A percentile compares a stretch with the other conserved stretches of the same genome.
phyloP scores from a whole-genome alignment of 2,329 filamentous ascomycete species.

The Trichoderma arundinaceum region DNA sequence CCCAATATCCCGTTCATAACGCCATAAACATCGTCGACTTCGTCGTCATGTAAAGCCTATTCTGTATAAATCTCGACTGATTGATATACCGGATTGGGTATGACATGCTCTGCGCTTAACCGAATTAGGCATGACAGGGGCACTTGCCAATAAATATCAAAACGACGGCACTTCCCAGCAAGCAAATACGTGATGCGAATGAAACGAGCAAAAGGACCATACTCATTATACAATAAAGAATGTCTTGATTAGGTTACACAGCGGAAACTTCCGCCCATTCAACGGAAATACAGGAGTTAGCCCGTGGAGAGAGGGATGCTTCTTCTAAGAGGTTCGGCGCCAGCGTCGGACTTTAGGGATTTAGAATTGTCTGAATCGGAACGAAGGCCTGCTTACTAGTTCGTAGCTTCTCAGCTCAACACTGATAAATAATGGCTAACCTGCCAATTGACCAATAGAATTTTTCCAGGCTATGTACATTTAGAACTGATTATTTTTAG shows the following conservation, averaged over 20 bases:
- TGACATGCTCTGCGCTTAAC: neutral
- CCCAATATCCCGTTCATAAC: neutral
- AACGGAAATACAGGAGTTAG: too few relatives aligned
- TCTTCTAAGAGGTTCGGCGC: too few relatives aligned
- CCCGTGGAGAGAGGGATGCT: too few relatives aligned
- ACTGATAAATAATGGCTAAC: neutral
- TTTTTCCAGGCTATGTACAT: neutral
- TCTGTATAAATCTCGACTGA: neutral
- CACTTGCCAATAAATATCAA: neutral
- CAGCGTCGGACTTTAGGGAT: neutral
- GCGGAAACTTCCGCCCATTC: too few relatives aligned
- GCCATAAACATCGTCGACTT: neutral
- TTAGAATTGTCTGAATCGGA: too few relatives aligned
- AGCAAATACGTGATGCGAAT: neutral
- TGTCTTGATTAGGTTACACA: too few relatives aligned
- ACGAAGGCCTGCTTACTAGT: too few relatives aligned
- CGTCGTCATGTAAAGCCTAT: constrained; percentile 15
- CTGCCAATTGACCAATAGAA: neutral
- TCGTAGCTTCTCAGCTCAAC: too few relatives aligned
- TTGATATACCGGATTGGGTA: constrained; percentile 14
- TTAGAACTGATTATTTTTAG: too few relatives aligned
- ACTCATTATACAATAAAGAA: too few relatives aligned
- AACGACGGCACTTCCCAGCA: neutral
- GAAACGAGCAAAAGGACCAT: neutral
- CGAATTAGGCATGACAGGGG: neutral